These are phyloP conservation scores for Ophiocordyceps robertsii DNA, from an alignment of 2,329 filamentous ascomycete genomes.

Conservation along the genomic window DNA sequence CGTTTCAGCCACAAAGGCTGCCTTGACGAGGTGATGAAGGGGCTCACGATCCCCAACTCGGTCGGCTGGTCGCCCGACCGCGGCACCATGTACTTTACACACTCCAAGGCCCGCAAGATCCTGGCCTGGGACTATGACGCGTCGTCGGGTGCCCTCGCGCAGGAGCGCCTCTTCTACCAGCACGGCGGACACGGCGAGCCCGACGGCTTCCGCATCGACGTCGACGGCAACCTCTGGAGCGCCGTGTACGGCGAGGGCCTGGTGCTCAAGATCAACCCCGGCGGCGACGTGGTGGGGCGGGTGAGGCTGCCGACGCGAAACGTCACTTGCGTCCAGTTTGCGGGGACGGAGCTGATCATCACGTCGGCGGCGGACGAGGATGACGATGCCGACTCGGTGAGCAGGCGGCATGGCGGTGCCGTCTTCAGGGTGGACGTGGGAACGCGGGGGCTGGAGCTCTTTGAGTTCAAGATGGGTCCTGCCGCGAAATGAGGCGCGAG, in stretches of 20 bases:
- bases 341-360: slow-evolving; percentile 62
- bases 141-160: slow-evolving; percentile 48
- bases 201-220: slow-evolving; percentile 77
- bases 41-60: slow-evolving; percentile 71
- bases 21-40: slow-evolving; percentile 44
- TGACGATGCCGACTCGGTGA: slow-evolving; percentile 44
- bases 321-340: slow-evolving; percentile 71
- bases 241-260: slow-evolving; percentile 68
- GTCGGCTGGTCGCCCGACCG: slow-evolving; percentile 66
- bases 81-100: slow-evolving; percentile 69
- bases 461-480: slow-evolving; percentile 45
- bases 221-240: slow-evolving; percentile 77
- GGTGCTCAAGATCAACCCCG: slow-evolving; percentile 60
- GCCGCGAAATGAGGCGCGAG: no score
- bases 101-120: slow-evolving; percentile 59
- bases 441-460: slow-evolving; percentile 46
- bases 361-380: slow-evolving; percentile 57
- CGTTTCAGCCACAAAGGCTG: slow-evolving; percentile 51
- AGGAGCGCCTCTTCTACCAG: slow-evolving; percentile 60
- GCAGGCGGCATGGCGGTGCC: slow-evolving; percentile 52
- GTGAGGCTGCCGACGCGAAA: slow-evolving; percentile 65
- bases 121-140: slow-evolving; percentile 62
- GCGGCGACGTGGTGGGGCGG: slow-evolving; percentile 60
- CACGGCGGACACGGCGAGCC: slow-evolving; percentile 55
- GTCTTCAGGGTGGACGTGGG: slow-evolving; percentile 70